Evolutionary conservation across 805 yeast genomes (phyloP), one percentile per base, ranked within the genome.

Genomic region (Pachysolen tannophilus): DNA sequence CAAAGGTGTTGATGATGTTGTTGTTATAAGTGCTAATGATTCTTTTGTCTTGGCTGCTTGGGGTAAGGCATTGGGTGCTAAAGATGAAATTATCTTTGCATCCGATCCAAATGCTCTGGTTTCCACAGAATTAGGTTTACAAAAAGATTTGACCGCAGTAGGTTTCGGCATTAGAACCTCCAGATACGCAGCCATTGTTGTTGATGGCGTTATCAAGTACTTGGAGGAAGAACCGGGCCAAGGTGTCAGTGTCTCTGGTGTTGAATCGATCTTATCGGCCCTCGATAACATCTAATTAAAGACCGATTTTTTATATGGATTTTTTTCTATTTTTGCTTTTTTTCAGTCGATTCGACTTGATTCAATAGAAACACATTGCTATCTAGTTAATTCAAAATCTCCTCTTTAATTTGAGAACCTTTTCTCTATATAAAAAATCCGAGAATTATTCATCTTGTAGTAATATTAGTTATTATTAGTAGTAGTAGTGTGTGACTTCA

Each of bases 181-280:
- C 43, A 74, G 95, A 61, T 84, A 76, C 60, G 86, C 90, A 29
- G 61, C 80, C 39, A 64, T 86, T 42, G 76, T 82, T 35, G 77
- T 75, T 34, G 50, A 56, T 29, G 59, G 60, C 23, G 39, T 40
- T 15, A 46, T 58, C 36, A 42, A 43, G 25, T 60, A 60, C 38
- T 35, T 48, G 13, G 76, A 70, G 43, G 57, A 55, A 40, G 79
- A 72, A 55, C 51, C 61, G 8, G 61, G 57, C 24, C 49, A 43
- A n/a, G 72, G 54, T 28, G 71, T 69, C 32, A 49, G 60, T 30
- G 70, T 64, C 35, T 63, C 72, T 37, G 66, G 72, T 25, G 56
- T 48, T 35, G 72, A 70, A 28, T 67, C 73, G 20, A 64, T 69
- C 28, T 30, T 50, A 31, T 43, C 32, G 26, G 43, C 42, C 26